These are phyloP conservation scores for Alternaria sp. DNA, from an alignment of 2,329 filamentous ascomycete species.

Conservation along the genomic window DNA sequence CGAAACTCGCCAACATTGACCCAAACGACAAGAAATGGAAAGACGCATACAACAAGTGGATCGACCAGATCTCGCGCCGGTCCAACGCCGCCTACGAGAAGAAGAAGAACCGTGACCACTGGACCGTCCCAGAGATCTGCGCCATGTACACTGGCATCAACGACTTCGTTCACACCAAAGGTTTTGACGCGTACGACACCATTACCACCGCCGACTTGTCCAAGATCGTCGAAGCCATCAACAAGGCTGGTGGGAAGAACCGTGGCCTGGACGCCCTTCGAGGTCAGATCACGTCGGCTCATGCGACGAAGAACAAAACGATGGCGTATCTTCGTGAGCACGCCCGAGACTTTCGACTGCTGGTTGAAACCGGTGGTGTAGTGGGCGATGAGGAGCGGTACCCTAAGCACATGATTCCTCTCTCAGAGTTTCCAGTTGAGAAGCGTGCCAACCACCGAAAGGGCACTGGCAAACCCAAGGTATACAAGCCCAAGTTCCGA, in stretches of 20 bases:
- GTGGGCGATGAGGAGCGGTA: neutral
- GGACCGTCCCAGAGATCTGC: neutral
- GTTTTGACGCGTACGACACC: neutral
- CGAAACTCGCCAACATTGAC: neutral
- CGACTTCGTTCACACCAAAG: neutral
- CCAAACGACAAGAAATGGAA: conserved; percentile 5
- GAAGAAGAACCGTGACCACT: neutral
- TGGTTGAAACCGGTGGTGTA: neutral
- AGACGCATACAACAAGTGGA: conserved; percentile 8
- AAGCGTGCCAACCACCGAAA: neutral
- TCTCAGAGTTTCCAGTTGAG: neutral
- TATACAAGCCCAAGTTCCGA: neutral
- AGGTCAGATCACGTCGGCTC: neutral
- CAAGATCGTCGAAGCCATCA: neutral
- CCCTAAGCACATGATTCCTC: neutral
- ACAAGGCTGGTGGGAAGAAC: neutral
- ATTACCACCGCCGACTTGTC: neutral
- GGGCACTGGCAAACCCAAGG: neutral
- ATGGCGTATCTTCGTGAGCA: conserved; percentile 7
- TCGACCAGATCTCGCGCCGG: conserved; percentile 6
- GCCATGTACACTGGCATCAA: conserved; percentile 8
- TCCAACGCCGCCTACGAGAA: neutral
- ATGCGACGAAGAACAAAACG: conserved; percentile 1
- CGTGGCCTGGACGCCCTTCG: conserved; percentile 1
- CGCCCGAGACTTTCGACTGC: neutral